A percentile compares a stretch with the other conserved stretches of the same genome.
Conservation (phyloP, 139 green algal genomes). For the Micractinium conductrix region DNA sequence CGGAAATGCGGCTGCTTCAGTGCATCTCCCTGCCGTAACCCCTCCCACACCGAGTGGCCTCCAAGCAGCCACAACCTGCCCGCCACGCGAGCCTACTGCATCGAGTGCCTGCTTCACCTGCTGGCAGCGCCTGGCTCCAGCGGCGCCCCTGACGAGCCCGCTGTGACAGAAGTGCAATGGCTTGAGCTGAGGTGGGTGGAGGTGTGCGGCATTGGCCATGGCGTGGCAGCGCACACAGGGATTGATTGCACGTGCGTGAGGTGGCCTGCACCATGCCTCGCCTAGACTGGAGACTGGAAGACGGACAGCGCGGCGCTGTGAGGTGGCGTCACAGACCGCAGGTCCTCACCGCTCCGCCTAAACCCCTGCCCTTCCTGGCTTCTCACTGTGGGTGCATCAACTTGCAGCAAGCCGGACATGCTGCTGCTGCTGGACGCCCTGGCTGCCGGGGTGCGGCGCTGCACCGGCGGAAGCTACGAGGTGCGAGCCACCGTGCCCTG, state of each 20-base stretch:
- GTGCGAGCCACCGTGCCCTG: neutral
- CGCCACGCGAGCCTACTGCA: neutral
- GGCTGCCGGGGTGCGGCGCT: slow-evolving; percentile 7
- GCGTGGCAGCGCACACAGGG: too few relatives aligned
- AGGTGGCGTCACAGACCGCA: too few relatives aligned
- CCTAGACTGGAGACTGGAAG: neutral
- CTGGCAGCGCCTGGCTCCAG: slow-evolving; percentile 19
- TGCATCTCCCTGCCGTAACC: too few relatives aligned
- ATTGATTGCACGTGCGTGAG: too few relatives aligned
- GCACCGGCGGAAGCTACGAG: neutral
- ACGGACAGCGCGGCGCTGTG: too few relatives aligned
- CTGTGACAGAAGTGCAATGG: neutral
- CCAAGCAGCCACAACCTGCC: neutral
- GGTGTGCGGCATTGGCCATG: neutral
- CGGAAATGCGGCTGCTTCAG: too few relatives aligned
- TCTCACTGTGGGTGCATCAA: too few relatives aligned
- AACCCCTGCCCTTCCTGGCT: too few relatives aligned
- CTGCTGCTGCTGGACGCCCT: slow-evolving; percentile 29
- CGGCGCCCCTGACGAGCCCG: neutral
- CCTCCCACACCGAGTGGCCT: too few relatives aligned
- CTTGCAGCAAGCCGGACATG: neutral
- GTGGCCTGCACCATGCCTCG: neutral
- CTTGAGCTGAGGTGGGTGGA: neutral
- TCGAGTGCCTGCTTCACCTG: slow-evolving; percentile 34
- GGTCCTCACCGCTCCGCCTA: too few relatives aligned